A percentile compares a stretch with the other conserved stretches of the same genome.
Conservation (phyloP, 495 filamentous ascomycete genomes). For the Tuber indicum region DNA sequence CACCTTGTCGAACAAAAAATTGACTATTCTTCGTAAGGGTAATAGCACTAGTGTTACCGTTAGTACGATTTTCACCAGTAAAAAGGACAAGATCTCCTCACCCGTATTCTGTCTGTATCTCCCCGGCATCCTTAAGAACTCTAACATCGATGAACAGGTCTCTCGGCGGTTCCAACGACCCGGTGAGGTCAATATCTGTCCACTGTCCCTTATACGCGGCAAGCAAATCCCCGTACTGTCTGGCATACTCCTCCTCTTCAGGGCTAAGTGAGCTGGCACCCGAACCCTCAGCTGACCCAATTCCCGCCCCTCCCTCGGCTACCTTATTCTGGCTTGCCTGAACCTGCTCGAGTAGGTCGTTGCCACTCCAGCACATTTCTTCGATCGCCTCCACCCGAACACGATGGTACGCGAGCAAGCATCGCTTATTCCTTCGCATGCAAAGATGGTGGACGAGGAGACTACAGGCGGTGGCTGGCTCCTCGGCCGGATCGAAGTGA, state of each 20-base stretch:
- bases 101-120: constrained; percentile 99
- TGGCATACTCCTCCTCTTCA: constrained; percentile 94
- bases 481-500: constrained; percentile 74
- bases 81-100: constrained; percentile 46
- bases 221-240: constrained; percentile 83
- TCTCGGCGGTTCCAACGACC: constrained; percentile 84
- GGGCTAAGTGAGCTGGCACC: constrained; percentile 73
- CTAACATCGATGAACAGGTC: constrained; percentile 98
- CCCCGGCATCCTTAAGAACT: constrained; percentile 92
- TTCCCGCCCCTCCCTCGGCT: constrained; percentile 35
- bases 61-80: constrained; percentile 19
- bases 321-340: constrained; percentile 45
- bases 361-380: constrained; percentile 85
- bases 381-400: constrained; percentile 86
- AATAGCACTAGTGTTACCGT: constrained; percentile 60
- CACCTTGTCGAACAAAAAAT: constrained; percentile 91
- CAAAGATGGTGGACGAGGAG: constrained; percentile 89
- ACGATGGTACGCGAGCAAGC: constrained; percentile 88
- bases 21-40: constrained; percentile 97
- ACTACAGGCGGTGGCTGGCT: constrained; percentile 78
- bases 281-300: constrained; percentile 34
- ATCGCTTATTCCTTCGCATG: constrained; percentile 94
- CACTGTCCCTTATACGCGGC: constrained; percentile 97
- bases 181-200: constrained; percentile 96
- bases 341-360: constrained; percentile 60